Conservation (phyloP, 768 basidiomycete genomes). For the Leucosporidium scottii region DNA sequence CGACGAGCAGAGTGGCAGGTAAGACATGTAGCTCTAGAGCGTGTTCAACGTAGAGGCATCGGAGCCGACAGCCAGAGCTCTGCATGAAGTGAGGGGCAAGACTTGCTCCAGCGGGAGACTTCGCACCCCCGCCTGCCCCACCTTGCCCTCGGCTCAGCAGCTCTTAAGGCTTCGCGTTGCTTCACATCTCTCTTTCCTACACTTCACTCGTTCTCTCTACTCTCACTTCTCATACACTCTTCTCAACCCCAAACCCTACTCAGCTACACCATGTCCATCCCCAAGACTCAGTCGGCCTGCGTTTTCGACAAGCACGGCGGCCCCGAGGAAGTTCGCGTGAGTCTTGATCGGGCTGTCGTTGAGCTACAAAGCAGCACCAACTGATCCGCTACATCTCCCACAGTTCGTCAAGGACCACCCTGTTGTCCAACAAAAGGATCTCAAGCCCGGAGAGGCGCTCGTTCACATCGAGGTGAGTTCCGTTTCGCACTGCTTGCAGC, state of each 20-base stretch:
- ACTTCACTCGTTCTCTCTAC: background rate
- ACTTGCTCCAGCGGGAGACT: no score
- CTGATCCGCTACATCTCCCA: no score
- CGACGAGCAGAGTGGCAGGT: no score
- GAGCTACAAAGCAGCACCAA: no score
- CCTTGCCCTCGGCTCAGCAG: no score
- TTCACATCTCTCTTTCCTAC: background rate
- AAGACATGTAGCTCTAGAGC: no score
- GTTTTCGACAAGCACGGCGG: constrained; percentile 19
- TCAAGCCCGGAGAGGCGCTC: constrained; percentile 12
- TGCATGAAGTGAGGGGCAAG: no score
- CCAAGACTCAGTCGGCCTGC: constrained; percentile 35
- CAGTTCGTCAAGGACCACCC: background rate
- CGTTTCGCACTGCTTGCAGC: background rate
- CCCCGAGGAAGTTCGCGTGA: background rate
- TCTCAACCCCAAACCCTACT: background rate
- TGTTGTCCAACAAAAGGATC: constrained; percentile 15
- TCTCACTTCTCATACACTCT: background rate
- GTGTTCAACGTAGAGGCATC: no score
- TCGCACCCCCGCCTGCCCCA: no score
- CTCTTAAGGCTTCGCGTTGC: background rate
- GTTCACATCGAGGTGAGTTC: constrained; percentile 4
- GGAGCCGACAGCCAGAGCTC: no score
- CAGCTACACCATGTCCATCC: constrained; percentile 20
- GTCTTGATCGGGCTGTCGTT: no score